Evolutionary conservation across 2,329 filamentous ascomycete species (phyloP).

Genomic region (Ampelomyces quisqualis): DNA sequence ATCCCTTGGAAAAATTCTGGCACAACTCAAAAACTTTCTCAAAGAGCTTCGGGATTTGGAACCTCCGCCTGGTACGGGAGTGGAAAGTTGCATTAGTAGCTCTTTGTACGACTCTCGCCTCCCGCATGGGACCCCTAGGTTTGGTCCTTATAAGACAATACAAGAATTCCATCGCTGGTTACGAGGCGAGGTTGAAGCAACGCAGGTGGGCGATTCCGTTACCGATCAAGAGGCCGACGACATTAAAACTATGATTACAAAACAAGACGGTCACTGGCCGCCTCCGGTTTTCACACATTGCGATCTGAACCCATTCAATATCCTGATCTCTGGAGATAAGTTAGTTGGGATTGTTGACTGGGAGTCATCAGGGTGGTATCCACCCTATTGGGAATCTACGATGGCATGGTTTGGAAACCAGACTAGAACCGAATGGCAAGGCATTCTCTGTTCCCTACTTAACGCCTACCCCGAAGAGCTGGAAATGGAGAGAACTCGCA

Average conservation of each 20-base stretch:
- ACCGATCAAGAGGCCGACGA: slow-evolving; percentile 24
- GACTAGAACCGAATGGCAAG: slow-evolving; percentile 35
- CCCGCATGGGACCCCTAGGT: slow-evolving; percentile 18
- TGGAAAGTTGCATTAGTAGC: slow-evolving; percentile 17
- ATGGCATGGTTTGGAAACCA: slow-evolving; percentile 45
- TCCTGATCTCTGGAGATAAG: slow-evolving; percentile 45
- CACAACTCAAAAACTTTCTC: slow-evolving; percentile 16
- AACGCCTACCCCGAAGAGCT: slow-evolving; percentile 40
- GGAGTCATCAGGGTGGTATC: slow-evolving; percentile 53
- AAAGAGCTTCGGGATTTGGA: slow-evolving; percentile 18
- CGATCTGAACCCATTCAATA: slow-evolving; percentile 52
- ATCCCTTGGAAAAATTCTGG: slow-evolving; percentile 14
- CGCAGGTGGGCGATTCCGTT: not conserved
- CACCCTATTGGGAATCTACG: slow-evolving; percentile 51
- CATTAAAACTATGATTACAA: slow-evolving; percentile 14
- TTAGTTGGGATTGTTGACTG: slow-evolving; percentile 52
- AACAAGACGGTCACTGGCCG: not conserved
- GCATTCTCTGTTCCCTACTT: slow-evolving; percentile 12
- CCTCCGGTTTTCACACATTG: slow-evolving; percentile 52
- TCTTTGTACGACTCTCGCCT: slow-evolving; percentile 34
- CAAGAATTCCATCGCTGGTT: slow-evolving; percentile 45
- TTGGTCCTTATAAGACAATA: slow-evolving; percentile 38
- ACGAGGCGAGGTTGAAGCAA: slow-evolving; percentile 26
- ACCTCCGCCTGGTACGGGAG: slow-evolving; percentile 13
- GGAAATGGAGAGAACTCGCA: slow-evolving; percentile 46